These are phyloP conservation scores for Penicillium egyptiacum DNA, from an alignment of 495 filamentous ascomycete genomes.

Conservation along the genomic window DNA sequence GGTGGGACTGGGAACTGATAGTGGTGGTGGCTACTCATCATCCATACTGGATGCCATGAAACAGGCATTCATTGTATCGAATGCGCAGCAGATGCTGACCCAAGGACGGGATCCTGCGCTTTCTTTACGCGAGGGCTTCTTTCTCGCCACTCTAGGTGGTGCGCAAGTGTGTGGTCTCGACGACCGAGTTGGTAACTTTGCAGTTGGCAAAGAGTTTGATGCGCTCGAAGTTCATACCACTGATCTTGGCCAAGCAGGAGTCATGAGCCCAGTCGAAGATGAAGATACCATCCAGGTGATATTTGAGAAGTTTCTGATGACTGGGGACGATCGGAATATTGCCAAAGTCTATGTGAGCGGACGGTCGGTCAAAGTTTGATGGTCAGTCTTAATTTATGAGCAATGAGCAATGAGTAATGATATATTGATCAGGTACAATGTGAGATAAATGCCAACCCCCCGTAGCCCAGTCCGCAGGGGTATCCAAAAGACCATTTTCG, in stretches of 20 bases:
- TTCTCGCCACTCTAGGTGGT: slow-evolving; percentile 62
- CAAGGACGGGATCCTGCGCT: slow-evolving; percentile 50
- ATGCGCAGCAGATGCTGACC: slow-evolving; percentile 51
- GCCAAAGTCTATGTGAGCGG: slow-evolving; percentile 57
- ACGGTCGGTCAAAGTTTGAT: slow-evolving; percentile 54
- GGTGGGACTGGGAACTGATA: slow-evolving; percentile 66
- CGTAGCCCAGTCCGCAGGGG: background rate
- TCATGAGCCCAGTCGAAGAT: slow-evolving; percentile 56
- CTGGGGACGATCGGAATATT: slow-evolving; percentile 65
- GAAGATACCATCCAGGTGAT: slow-evolving; percentile 46
- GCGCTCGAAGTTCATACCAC: slow-evolving; percentile 53
- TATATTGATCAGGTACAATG: background rate
- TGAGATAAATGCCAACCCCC: background rate
- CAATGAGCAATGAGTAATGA: background rate
- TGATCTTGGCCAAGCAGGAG: slow-evolving; percentile 29
- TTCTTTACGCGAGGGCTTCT: slow-evolving; percentile 55
- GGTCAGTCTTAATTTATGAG: background rate
- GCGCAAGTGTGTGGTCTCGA: slow-evolving; percentile 60
- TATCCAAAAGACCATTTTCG: background rate
- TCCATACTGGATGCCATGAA: slow-evolving; percentile 61
- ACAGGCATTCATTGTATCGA: slow-evolving; percentile 60
- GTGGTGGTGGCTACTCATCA: slow-evolving; percentile 62
- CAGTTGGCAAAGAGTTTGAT: slow-evolving; percentile 63
- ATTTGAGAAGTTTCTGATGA: slow-evolving; percentile 68
- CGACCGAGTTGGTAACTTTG: slow-evolving; percentile 57